Percentiles rank a stretch among this genome's conserved stretches.
Conservation (phyloP, 2,329 filamentous ascomycete genomes). For the Aspergillus arachidicola region DNA sequence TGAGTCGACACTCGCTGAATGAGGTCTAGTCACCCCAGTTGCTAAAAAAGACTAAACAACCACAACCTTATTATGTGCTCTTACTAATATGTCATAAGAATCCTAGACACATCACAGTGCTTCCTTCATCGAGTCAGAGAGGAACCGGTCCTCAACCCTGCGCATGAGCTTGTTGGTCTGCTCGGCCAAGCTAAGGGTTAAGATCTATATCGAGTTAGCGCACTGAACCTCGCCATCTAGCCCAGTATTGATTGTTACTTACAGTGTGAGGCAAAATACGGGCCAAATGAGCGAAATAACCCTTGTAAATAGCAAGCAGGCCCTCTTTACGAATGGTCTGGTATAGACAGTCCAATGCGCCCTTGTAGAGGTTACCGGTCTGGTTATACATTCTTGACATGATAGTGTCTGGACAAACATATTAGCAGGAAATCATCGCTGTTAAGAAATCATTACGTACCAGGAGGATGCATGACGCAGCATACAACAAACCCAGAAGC, state of each 20-base stretch:
- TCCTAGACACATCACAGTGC: conserved; percentile 44
- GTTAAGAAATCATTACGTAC: conserved; percentile 50
- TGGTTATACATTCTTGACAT: conserved; percentile 99
- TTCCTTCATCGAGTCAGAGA: conserved; percentile 51
- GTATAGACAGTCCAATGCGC: conserved; percentile 86
- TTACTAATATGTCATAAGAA: not conserved
- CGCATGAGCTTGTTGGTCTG: conserved; percentile 94
- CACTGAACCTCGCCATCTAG: not conserved
- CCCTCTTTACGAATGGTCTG: conserved; percentile 93
- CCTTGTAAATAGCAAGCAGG: conserved; percentile 92
- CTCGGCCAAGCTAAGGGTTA: conserved; percentile 90
- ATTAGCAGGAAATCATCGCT: conserved; percentile 11
- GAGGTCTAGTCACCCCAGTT: not conserved
- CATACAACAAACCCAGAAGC: conserved; percentile 95
- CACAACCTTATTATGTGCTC: not conserved
- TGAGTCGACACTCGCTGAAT: not conserved
- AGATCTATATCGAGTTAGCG: conserved; percentile 57
- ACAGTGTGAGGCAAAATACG: conserved; percentile 91
- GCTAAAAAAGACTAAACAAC: not conserved
- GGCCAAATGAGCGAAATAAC: conserved; percentile 91
- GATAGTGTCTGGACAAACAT: conserved; percentile 71
- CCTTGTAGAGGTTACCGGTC: conserved; percentile 92
- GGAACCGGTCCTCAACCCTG: conserved; percentile 68
- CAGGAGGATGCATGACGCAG: conserved; percentile 95
- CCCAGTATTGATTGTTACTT: conserved; percentile 25